phyloP scores from a whole-genome alignment of 73 alveolate genomes.

The Tetrahymena malaccensis region DNA sequence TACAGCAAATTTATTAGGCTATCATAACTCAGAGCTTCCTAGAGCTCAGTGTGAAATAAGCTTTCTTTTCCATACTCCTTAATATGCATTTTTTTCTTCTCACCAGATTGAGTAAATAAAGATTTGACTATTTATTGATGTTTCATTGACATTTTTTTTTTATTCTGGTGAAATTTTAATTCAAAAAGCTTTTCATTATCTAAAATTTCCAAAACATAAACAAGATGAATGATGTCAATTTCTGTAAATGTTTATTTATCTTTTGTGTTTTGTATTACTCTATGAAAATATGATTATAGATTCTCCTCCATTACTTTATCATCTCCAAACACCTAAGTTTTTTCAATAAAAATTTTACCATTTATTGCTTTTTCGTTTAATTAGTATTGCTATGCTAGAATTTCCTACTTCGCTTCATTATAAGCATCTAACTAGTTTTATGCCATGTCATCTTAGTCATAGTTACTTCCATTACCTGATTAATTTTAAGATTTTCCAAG shows the following conservation, averaged over 20 bases:
- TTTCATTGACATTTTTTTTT: not conserved
- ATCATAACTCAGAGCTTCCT: not conserved
- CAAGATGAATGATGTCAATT: not conserved
- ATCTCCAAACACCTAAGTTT: not conserved
- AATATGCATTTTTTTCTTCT: not conserved
- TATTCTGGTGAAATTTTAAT: not conserved
- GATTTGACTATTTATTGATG: not conserved
- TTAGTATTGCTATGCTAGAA: not conserved
- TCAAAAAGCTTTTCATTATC: not conserved
- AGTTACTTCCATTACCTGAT: not conserved
- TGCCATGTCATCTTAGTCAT: not conserved
- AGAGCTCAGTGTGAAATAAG: not conserved
- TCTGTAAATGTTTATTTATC: not conserved
- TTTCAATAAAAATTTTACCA: not conserved
- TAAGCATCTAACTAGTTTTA: not conserved
- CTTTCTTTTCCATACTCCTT: not conserved
- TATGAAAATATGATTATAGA: not conserved
- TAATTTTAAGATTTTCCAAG: not conserved
- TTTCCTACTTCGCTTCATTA: not conserved
- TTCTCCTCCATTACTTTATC: not conserved
- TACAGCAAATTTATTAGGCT: not conserved
- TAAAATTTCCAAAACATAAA: not conserved
- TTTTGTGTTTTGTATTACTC: not conserved
- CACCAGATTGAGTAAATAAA: not conserved
- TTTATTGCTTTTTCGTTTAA: not conserved